Evolutionary conservation across 768 basidiomycete species (phyloP).

Genomic region (Serendipita indica): DNA sequence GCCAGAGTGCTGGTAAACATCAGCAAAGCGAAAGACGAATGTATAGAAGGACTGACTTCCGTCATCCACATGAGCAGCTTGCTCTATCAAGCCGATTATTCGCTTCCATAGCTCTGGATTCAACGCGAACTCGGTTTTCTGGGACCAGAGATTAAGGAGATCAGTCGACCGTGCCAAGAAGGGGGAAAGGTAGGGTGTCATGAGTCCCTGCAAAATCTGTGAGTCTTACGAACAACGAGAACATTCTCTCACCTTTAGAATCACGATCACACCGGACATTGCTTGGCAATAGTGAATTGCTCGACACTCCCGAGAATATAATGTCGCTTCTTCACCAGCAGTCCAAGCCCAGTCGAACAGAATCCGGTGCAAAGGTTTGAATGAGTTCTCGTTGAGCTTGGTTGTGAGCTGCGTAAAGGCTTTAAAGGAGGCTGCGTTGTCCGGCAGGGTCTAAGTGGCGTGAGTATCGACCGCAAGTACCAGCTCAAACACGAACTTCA

Average conservation of each 20-base stretch:
- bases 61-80: constrained; percentile 64
- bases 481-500: background rate
- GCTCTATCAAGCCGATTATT: constrained; percentile 44
- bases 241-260: constrained; percentile 56
- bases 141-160: constrained; percentile 37
- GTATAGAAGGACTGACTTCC: constrained; percentile 38
- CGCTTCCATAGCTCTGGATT: constrained; percentile 45
- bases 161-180: constrained; percentile 53
- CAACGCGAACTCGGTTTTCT: constrained; percentile 19
- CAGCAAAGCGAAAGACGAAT: background rate
- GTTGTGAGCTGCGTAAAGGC: constrained; percentile 83
- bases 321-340: constrained; percentile 17
- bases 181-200: constrained; percentile 83
- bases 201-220: constrained; percentile 40
- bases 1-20: constrained; percentile 60
- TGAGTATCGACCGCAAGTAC: background rate
- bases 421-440: constrained; percentile 29
- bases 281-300: constrained; percentile 62
- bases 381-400: constrained; percentile 82
- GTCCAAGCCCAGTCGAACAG: constrained; percentile 83
- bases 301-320: constrained; percentile 27
- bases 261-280: constrained; percentile 60
- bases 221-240: background rate
- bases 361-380: constrained; percentile 82
- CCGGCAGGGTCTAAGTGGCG: background rate